Conservation (phyloP, 2,329 filamentous ascomycete genomes). For the Aureobasidium musti region DNA sequence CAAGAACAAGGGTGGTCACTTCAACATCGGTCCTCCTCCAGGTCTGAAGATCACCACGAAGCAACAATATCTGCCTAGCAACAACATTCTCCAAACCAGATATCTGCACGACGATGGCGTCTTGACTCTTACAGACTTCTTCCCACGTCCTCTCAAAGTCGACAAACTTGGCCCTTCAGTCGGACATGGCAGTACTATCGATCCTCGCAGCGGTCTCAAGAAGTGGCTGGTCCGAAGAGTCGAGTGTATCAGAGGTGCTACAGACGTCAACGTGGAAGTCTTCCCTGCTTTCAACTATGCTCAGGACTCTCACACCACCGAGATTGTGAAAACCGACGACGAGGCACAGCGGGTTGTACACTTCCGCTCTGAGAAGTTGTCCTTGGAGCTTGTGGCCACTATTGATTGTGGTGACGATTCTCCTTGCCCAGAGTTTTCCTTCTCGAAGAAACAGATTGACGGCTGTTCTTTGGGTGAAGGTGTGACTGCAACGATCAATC, state of each 20-base stretch:
- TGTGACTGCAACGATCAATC: constrained; percentile 60
- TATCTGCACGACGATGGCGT: constrained; percentile 76
- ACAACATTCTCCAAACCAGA: constrained; percentile 74
- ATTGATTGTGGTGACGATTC: constrained; percentile 61
- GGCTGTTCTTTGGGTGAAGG: constrained; percentile 61
- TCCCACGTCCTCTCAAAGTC: constrained; percentile 64
- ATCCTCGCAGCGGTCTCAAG: constrained; percentile 61
- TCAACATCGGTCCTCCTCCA: constrained; percentile 59
- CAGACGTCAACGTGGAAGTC: constrained; percentile 68
- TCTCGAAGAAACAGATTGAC: constrained; percentile 56
- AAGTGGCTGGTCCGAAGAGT: constrained; percentile 70
- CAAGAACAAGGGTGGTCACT: constrained; percentile 72
- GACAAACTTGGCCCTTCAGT: constrained; percentile 47
- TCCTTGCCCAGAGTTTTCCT: constrained; percentile 56
- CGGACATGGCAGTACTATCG: constrained; percentile 30
- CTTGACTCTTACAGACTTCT: constrained; percentile 72
- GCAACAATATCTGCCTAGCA: constrained; percentile 74
- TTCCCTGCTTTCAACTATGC: constrained; percentile 75
- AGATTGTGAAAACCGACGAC: constrained; percentile 49
- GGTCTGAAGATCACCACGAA: constrained; percentile 65
- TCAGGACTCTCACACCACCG: constrained; percentile 61
- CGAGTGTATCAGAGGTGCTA: constrained; percentile 68
- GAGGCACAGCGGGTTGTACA: constrained; percentile 48
- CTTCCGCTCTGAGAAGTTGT: constrained; percentile 61
- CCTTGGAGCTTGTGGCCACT: constrained; percentile 68